Evolutionary conservation across 1,284 basidiomycete species (phyloP), one percentile per base, ranked within the genome.

Genomic region (Termitomyces sp.): DNA sequence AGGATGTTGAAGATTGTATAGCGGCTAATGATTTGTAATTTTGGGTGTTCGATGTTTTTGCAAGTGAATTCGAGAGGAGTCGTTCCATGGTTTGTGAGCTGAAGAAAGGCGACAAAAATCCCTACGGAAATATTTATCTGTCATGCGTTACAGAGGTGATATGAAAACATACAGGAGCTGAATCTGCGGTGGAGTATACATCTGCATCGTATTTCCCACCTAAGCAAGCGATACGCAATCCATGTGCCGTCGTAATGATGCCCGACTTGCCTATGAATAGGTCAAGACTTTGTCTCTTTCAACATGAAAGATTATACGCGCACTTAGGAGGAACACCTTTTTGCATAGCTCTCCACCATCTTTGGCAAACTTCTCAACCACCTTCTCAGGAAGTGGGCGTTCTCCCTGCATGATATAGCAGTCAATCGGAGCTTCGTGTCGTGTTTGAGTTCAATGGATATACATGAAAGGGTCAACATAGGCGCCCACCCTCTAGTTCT

Each of bases 351-450:
- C 85, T 21, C 91, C 89, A 2, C 85, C 83, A 0, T 84, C 86
- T 60, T 81, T 79, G 14, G 81, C 76, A 59, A 91, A 86, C 64
- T 83, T 87, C 58, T 86, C 83, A 54, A 89, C 78, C 5, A 96
- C 83, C 31, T 73, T 67, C 31, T 78, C 71, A 2, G 94, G 92
- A 16, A 97, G 70, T 1, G 84, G 79, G 58, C 84, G 73, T 54
- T 83, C 81, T 24, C 92, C 95, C 67, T 92, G 84, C 78, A 92
- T 93, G 58, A 97, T 86, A 72, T 97, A 98, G 53, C 93, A 95
- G 58, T 91, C 86, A 19, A 97, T 73, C 5, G 96, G 92, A 34
- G 87, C 91, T 89, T 63, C 5, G 46, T 54, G 21, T 19, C 30
- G 37, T 35, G 54, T 56, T 53, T 49, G 59, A 49, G 26, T 30